These are phyloP conservation scores for Apiospora rasikravindrae DNA, from an alignment of 2,329 filamentous ascomycete genomes.

Conservation along the genomic window DNA sequence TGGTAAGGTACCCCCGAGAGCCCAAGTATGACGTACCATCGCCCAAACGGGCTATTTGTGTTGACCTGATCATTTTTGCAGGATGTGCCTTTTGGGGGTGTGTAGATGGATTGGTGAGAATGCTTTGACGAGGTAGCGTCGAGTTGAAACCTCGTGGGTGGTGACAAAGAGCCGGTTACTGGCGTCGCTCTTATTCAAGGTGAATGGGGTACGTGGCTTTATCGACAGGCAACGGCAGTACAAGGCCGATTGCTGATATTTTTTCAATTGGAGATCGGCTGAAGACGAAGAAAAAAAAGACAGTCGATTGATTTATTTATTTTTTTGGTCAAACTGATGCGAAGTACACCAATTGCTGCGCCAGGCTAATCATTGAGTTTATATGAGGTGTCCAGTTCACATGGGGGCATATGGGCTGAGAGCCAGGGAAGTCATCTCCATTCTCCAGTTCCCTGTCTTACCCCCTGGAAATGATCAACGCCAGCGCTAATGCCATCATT, in stretches of 20 bases:
- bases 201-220: slow-evolving; percentile 24
- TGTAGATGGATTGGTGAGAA: background rate
- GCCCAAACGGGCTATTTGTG: slow-evolving; percentile 84
- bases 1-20: slow-evolving; percentile 18
- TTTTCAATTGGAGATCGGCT: background rate
- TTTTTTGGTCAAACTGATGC: background rate
- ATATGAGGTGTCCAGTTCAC: slow-evolving; percentile 9
- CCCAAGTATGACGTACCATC: slow-evolving; percentile 66
- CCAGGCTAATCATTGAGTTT: background rate
- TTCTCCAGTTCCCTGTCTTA: background rate
- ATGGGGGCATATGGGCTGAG: background rate
- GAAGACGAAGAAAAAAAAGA: background rate
- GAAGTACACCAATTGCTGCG: background rate
- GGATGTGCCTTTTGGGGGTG: background rate
- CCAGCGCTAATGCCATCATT: slow-evolving; percentile 7
- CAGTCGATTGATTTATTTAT: background rate
- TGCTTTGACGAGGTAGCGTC: background rate
- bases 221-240: slow-evolving; percentile 8
- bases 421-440: slow-evolving; percentile 10
- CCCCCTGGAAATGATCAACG: background rate
- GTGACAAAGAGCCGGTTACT: background rate
- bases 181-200: slow-evolving; percentile 3
- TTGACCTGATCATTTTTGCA: slow-evolving; percentile 80
- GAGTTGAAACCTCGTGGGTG: background rate
- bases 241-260: background rate